phyloP scores from a whole-genome alignment of 495 filamentous ascomycete genomes.

The Cetradonia linearis region DNA sequence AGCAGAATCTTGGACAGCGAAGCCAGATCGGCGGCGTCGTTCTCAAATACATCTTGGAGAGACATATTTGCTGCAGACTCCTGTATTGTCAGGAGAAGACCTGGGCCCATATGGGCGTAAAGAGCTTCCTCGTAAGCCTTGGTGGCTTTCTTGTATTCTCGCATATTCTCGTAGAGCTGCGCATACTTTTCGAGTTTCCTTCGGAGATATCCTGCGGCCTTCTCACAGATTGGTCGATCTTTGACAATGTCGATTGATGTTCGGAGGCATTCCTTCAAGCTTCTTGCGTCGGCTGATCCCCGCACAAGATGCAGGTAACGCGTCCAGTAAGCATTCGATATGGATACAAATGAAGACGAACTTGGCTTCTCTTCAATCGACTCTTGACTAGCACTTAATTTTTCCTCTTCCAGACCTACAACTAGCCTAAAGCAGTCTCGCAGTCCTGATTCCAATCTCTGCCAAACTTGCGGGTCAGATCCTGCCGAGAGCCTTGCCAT shows the following conservation, averaged over 20 bases:
- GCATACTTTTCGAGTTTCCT: conserved; percentile 48
- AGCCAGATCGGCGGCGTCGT: conserved; percentile 15
- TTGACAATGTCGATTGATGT: conserved; percentile 40
- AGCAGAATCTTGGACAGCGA: conserved; percentile 41
- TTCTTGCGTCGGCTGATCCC: conserved; percentile 29
- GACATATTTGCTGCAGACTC: conserved; percentile 24
- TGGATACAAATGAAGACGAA: conserved; percentile 36
- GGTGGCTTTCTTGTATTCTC: conserved; percentile 32
- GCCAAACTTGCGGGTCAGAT: conserved; percentile 18
- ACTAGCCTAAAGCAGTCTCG: conserved; percentile 44
- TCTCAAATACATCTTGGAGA: conserved; percentile 24
- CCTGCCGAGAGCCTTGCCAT: conserved; percentile 35
- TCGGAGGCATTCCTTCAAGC: conserved; percentile 37
- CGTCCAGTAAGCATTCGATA: conserved; percentile 74
- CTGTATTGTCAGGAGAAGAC: conserved; percentile 31
- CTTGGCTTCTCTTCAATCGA: conserved; percentile 24
- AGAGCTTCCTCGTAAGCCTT: conserved; percentile 38
- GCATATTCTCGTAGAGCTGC: conserved; percentile 34
- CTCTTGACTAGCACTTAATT: conserved; percentile 17
- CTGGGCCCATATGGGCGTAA: conserved; percentile 37
- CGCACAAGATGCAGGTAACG: conserved; percentile 46
- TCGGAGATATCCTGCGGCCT: conserved; percentile 38
- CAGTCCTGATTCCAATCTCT: conserved; percentile 41
- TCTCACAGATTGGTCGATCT: conserved; percentile 33
- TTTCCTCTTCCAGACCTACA: conserved; percentile 36